Percentiles rank a stretch among this genome's conserved stretches.
Evolutionary conservation across 1,139 yeast species (phyloP).

Genomic region (Suhomyces terraborum): DNA sequence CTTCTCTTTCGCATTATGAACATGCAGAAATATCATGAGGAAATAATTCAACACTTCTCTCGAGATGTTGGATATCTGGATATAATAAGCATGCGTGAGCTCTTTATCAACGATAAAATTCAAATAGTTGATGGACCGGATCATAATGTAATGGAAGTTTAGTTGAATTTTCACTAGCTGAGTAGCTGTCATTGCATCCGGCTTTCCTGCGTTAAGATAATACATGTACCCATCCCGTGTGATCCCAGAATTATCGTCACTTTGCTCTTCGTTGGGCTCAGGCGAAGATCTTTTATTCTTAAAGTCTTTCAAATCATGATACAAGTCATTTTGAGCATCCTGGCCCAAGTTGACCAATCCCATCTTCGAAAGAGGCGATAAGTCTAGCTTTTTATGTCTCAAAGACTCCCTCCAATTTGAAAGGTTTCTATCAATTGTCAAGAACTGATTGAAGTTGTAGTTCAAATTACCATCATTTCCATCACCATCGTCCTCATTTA

Average conservation of each 20-base stretch:
- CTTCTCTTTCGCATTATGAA: constrained; percentile 17
- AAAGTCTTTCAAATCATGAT: constrained; percentile 30
- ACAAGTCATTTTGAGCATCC: constrained; percentile 31
- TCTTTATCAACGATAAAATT: constrained; percentile 52
- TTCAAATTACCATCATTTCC: constrained; percentile 54
- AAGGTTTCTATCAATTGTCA: constrained; percentile 47
- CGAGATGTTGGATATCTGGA: constrained; percentile 40
- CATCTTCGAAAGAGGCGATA: constrained; percentile 38
- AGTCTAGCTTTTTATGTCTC: constrained; percentile 32
- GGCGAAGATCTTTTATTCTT: constrained; percentile 17
- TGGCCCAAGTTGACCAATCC: constrained; percentile 36
- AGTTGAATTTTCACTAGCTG: constrained; percentile 47
- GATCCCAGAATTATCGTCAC: constrained; percentile 20
- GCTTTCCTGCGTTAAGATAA: constrained; percentile 37
- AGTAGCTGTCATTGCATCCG: constrained; percentile 44
- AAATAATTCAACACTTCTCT: constrained; percentile 45
- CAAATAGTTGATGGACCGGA: constrained; percentile 47
- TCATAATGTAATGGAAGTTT: constrained; percentile 47
- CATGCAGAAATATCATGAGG: constrained; percentile 38
- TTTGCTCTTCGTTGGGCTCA: not conserved
- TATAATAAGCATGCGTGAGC: constrained; percentile 39
- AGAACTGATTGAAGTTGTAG: constrained; percentile 48
- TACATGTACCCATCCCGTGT: constrained; percentile 35
- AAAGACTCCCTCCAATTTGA: constrained; percentile 47
- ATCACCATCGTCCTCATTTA: constrained; percentile 53